These are phyloP conservation scores for Phylloporus sp. DNA, from an alignment of 768 basidiomycete genomes.

Conservation along the genomic window DNA sequence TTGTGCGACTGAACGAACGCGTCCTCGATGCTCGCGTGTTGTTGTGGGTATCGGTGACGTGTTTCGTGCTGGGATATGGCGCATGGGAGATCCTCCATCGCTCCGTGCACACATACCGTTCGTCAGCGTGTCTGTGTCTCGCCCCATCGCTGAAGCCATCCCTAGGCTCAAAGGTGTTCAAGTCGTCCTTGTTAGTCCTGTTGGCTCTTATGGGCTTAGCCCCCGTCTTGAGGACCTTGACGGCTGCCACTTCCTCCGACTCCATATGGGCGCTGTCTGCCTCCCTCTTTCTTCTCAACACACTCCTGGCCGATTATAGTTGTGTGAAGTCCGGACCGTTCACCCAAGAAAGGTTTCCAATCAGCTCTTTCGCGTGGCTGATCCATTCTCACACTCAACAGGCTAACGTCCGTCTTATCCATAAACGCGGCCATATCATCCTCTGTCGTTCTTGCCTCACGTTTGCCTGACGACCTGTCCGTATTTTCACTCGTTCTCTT, in stretches of 20 bases:
- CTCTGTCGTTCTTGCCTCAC: constrained; percentile 89
- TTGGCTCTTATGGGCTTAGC: constrained; percentile 85
- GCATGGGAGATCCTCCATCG: constrained; percentile 56
- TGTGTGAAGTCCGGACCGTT: constrained; percentile 41
- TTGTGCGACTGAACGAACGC: constrained; percentile 63
- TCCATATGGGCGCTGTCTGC: constrained; percentile 96
- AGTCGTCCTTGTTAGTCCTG: constrained; percentile 84
- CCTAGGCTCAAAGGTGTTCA: constrained; percentile 66
- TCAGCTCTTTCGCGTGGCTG: constrained; percentile 18
- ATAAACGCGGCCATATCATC: constrained; percentile 92
- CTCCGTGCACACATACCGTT: constrained; percentile 27
- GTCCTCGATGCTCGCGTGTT: constrained; percentile 66
- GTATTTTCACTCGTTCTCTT: constrained; percentile 89
- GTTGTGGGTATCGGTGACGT: constrained; percentile 57
- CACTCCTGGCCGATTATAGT: constrained; percentile 80
- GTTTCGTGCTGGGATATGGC: constrained; percentile 58
- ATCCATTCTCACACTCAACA: constrained; percentile 34
- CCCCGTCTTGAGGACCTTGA: constrained; percentile 88
- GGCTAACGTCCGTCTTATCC: constrained; percentile 78
- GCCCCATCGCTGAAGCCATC: constrained; percentile 8
- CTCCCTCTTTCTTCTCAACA: constrained; percentile 75
- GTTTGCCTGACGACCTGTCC: constrained; percentile 74
- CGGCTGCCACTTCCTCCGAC: constrained; percentile 92
- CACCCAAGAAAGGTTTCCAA: constrained; percentile 55
- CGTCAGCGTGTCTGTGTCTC: constrained; percentile 8